These are phyloP conservation scores for Neurospora sp. DNA, from an alignment of 495 filamentous ascomycete species.

Conservation along the genomic window DNA sequence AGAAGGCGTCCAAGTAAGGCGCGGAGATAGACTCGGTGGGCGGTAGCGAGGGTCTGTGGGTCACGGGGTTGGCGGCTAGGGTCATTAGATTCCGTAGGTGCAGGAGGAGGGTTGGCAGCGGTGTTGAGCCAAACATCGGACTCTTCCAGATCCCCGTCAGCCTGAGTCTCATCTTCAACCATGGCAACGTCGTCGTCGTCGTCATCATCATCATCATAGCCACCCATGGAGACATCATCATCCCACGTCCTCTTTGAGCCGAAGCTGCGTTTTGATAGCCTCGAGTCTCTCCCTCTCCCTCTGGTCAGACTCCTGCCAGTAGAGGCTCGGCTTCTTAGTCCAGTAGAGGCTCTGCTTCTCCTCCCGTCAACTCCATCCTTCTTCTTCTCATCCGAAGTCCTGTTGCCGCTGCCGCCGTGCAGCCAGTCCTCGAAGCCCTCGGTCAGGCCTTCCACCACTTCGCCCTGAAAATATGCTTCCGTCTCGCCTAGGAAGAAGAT, in stretches of 20 bases:
- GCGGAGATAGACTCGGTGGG: constrained; percentile 65
- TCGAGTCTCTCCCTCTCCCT: not conserved
- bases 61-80: constrained; percentile 42
- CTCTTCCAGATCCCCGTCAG: not conserved
- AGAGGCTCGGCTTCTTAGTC: constrained; percentile 7
- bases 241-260: not conserved
- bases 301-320: not conserved
- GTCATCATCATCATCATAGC: not conserved
- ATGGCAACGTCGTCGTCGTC: constrained; percentile 14
- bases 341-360: not conserved
- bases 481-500: constrained; percentile 81
- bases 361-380: not conserved
- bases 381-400: constrained; percentile 6
- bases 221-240: not conserved
- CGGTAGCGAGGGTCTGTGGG: constrained; percentile 71
- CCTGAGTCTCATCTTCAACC: constrained; percentile 1
- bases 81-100: not conserved
- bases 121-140: constrained; percentile 1
- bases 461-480: constrained; percentile 78
- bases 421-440: constrained; percentile 49
- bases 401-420: constrained; percentile 20
- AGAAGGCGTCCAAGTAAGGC: constrained; percentile 59
- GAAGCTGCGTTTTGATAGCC: not conserved
- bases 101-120: not conserved
- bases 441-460: constrained; percentile 74